A percentile compares a stretch with the other conserved stretches of the same genome.
Conservation (phyloP, 805 yeast genomes). For the Metschnikowia vanudenii region DNA sequence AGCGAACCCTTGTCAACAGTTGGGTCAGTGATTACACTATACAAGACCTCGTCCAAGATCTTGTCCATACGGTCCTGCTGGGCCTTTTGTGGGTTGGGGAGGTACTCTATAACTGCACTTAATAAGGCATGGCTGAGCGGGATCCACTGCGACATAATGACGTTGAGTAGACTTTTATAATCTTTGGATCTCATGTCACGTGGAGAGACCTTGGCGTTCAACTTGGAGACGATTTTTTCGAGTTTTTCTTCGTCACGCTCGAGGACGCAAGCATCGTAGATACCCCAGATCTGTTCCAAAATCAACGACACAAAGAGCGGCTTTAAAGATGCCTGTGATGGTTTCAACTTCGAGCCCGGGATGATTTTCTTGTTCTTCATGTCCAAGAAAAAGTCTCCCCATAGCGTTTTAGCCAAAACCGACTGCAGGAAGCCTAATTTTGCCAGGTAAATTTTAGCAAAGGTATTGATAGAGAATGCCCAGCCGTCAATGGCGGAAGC, state of each 20-base stretch:
- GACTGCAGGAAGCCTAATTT: constrained; percentile 82
- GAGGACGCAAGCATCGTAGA: constrained; percentile 68
- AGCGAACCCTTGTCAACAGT: constrained; percentile 28
- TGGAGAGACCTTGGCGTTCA: constrained; percentile 66
- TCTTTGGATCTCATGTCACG: constrained; percentile 82
- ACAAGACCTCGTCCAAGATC: constrained; percentile 46
- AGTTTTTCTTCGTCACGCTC: constrained; percentile 69
- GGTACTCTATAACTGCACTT: constrained; percentile 75
- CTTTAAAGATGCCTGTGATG: constrained; percentile 50
- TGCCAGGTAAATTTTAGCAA: constrained; percentile 80
- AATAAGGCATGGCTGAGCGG: constrained; percentile 87
- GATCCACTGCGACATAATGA: constrained; percentile 88
- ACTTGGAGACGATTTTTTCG: constrained; percentile 68
- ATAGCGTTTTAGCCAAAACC: constrained; percentile 77
- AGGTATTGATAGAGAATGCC: constrained; percentile 91
- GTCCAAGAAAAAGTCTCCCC: constrained; percentile 94
- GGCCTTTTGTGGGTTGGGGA: constrained; percentile 81
- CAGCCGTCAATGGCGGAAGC: constrained; percentile 94
- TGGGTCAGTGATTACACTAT: constrained; percentile 52
- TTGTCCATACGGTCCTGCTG: constrained; percentile 71
- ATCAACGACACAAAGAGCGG: constrained; percentile 87
- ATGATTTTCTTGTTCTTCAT: constrained; percentile 85
- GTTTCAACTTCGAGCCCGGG: constrained; percentile 60
- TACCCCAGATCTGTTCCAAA: constrained; percentile 88
- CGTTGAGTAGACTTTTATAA: constrained; percentile 55